phyloP scores from a whole-genome alignment of 202 grass and related monocot species.

The Digitaria exilis region DNA sequence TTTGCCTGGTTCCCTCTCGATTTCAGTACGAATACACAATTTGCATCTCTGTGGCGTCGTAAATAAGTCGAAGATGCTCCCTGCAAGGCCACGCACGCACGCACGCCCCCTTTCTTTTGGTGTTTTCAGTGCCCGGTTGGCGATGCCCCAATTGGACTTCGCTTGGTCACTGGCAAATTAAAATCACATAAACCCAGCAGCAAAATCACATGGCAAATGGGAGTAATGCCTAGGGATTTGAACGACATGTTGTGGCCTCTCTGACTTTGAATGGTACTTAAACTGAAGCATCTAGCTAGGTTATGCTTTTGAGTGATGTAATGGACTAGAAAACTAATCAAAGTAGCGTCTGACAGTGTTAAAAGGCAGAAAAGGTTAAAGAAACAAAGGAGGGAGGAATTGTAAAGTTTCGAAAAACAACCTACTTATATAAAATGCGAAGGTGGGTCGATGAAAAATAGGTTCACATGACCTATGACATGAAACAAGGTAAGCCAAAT shows the following conservation, averaged over 20 bases:
- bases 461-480: too few relatives aligned
- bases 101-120: neutral
- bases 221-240: neutral
- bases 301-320: neutral
- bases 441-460: too few relatives aligned
- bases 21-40: too few relatives aligned
- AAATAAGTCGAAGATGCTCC: neutral
- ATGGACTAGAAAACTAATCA: too few relatives aligned
- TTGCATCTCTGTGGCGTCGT: neutral
- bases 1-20: too few relatives aligned
- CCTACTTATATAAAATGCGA: too few relatives aligned
- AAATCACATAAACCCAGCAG: neutral
- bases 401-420: too few relatives aligned
- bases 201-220: constrained; percentile 5
- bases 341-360: too few relatives aligned
- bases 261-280: neutral
- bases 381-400: too few relatives aligned
- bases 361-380: too few relatives aligned
- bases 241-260: neutral
- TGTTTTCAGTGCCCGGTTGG: neutral
- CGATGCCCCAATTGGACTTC: neutral
- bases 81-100: neutral
- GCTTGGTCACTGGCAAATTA: neutral
- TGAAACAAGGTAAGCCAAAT: too few relatives aligned
- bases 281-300: neutral